Base-by-base conservation (phyloP, 192 early-diverging fungal genomes). In the Piromyces finnis region DNA sequence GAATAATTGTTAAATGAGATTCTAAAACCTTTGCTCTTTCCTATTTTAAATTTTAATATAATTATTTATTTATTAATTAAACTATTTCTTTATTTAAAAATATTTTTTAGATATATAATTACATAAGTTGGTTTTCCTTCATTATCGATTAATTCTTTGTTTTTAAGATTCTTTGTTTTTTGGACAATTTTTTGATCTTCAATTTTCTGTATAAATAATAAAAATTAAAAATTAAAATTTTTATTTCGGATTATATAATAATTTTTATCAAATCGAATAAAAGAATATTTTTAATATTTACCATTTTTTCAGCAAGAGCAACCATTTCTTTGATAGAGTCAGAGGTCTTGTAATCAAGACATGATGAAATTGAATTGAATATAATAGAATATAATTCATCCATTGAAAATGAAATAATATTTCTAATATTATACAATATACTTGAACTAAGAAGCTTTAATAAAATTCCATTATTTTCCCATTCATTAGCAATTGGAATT, bases 361-460 rank as follows among this genome's bases (percentile, higher is more conserved):
- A 68, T 11, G 26, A 68, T 9, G 51, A 68, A n/a, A 68, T n/a
- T 26, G 1, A 1, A 68, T n/a, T n/a, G 9, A 68, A 68, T 9
- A 68, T 68, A 9, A 68, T 68, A n/a, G 51, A 68, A n/a, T 68
- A 68, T 5, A 5, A 18, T 30, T 79, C 41, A 36, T 82, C 81
- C 28, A 59, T 39, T 12, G 59, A 30, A 26, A 82, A 28, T 41
- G 81, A 5, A 28, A 84, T 82, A 14, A 79, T 22, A 12, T 80
- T 79, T 78, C 84, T 84, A 28, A 90, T 26, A 82, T 92, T 90
- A 68, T 85, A 83, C 28, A 89, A 82, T 5, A 89, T 87, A 80
- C 90, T 92, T 79, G 91, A 92, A 12, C 90, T 86, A 15, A 95
- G 82, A 32, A 95, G 86, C 68, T 89, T 90, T 32, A 95, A 83